Evolutionary conservation across 345 rosid species (phyloP), one percentile per base, ranked within the genome.

Genomic region (Bretschneidera sinensis): DNA sequence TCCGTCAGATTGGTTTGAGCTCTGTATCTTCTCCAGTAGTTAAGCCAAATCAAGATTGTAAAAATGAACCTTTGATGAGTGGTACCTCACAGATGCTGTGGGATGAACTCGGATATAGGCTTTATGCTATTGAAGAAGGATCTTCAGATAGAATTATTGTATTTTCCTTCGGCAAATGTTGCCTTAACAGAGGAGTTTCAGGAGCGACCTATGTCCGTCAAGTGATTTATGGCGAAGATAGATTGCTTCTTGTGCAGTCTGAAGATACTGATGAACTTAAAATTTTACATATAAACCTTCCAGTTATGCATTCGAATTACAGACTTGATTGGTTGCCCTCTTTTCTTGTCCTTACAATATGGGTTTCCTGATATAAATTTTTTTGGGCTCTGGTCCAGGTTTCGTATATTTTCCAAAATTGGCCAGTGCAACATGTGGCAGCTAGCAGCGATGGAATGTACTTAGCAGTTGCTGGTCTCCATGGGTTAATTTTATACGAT

Each of bases 351-450:
- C 54, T 64, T 67, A 55, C 68, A 52, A 16, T 63, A 48, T 54
- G 22, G 62, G 34, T 21, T 70, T 51, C 64, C 74, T 76, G 51
- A 84, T 63, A 47, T 33, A 59, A 23, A 21, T 65, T 65, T 48
- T 74, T 66, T 77, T 57, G 51, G n/a, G n/a, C n/a, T 67, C 68
- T 76, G 61, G 64, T 53, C 52, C 80, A 94, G 99, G 96, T 83
- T 68, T 83, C 95, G 39, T 88, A 94, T 69, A 79, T 90, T 64
- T 83, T 92, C 34, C 97, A 88, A 43, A 94, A 94, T 72, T 94
- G 99, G 99, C 99, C 99, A n/a, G 89, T 94, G 64, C 99, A 86
- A 70, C 97, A 94, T 70, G 99, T 88, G 64, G 96, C 97, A 49
- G 92, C 99, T 64, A 90, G 96, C 79, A 89, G 82, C 80, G 99